Percentiles rank a stretch among this genome's conserved stretches.
These are phyloP conservation scores for Vitis rotundifolia DNA, from an alignment of 164 flowering plant genomes.

Conservation along the genomic window DNA sequence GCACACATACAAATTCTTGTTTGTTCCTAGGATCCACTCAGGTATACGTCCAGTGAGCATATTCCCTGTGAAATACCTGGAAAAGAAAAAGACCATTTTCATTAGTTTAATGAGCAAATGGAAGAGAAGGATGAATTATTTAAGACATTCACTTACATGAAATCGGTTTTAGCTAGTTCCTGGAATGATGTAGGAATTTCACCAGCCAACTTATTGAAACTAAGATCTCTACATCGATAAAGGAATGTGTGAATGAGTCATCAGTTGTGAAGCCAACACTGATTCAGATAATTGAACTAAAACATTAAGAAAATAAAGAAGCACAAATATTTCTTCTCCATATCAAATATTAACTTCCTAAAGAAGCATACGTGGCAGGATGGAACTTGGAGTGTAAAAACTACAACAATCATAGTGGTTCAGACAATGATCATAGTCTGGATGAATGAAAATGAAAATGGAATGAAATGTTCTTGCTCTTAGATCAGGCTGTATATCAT, in stretches of 20 bases:
- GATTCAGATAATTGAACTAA: not conserved
- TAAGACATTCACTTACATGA: constrained; percentile 44
- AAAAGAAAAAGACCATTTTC: not conserved
- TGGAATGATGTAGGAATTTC: constrained; percentile 54
- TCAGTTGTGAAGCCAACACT: not conserved
- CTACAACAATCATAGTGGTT: too few species aligned
- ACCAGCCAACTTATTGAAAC: constrained; percentile 66
- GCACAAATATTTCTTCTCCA: too few species aligned
- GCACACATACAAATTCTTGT: constrained; percentile 56
- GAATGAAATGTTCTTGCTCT: too few species aligned
- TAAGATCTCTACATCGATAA: constrained; percentile 60
- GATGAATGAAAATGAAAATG: too few species aligned
- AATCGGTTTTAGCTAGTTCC: constrained; percentile 43
- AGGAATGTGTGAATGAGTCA: not conserved
- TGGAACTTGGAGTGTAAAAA: too few species aligned
- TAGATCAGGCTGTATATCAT: too few species aligned
- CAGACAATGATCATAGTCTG: too few species aligned
- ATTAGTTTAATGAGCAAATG: not conserved
- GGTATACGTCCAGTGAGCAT: constrained; percentile 65
- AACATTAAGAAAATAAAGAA: not conserved
- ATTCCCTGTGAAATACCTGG: constrained; percentile 70
- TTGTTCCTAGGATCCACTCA: constrained; percentile 43
- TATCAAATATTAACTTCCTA: too few species aligned
- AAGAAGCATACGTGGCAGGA: too few species aligned
- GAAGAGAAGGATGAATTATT: not conserved